Evolutionary conservation across 805 yeast genomes (phyloP).

Genomic region (Wickerhamiella alocasiicola): DNA sequence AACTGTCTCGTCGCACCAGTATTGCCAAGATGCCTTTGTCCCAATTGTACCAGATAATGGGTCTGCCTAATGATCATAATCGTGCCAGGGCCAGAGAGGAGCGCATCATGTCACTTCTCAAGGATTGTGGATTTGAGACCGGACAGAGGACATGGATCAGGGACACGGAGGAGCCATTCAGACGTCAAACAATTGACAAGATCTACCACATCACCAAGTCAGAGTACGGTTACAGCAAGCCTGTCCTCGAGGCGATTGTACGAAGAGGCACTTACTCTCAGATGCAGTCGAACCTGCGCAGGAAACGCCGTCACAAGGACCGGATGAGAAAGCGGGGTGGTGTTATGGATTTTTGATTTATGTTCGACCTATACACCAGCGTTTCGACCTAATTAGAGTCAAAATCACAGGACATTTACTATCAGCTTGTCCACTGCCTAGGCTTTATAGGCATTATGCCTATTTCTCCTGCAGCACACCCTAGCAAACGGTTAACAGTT

Average conservation of each 20-base stretch:
- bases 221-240: constrained; percentile 42
- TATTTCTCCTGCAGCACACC: too few relatives aligned
- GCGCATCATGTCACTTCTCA: constrained; percentile 27
- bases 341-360: neutral
- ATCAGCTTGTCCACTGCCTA: too few relatives aligned
- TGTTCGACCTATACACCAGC: too few relatives aligned
- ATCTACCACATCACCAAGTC: constrained; percentile 37
- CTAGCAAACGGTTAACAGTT: too few relatives aligned
- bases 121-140: constrained; percentile 52
- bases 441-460: too few relatives aligned
- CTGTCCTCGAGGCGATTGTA: constrained; percentile 55
- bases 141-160: constrained; percentile 79
- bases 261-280: constrained; percentile 59
- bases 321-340: neutral
- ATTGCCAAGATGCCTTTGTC: constrained; percentile 30
- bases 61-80: constrained; percentile 27
- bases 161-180: constrained; percentile 47
- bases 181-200: constrained; percentile 37
- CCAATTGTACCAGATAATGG: constrained; percentile 30
- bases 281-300: constrained; percentile 20
- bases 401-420: too few relatives aligned
- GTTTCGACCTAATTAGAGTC: too few relatives aligned
- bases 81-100: constrained; percentile 30
- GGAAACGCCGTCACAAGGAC: constrained; percentile 14
- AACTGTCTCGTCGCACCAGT: constrained; percentile 18